Evolutionary conservation across 2,329 filamentous ascomycete genomes (phyloP), one percentile per base, ranked within the genome.

Genomic region (Ploettnerulaceae sp.): DNA sequence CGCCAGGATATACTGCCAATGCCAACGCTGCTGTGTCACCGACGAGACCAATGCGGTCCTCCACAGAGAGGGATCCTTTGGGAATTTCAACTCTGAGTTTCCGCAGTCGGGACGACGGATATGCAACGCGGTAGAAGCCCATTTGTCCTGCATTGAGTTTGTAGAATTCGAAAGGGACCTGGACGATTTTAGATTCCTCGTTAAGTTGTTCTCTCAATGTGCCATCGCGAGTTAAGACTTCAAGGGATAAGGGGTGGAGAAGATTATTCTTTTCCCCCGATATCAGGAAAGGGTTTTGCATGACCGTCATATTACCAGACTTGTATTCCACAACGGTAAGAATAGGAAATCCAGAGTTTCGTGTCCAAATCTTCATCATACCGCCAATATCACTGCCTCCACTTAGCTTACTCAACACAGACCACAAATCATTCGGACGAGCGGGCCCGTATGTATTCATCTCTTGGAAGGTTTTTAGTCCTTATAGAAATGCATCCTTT

Each of bases 301-400:
- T 81, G 57, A 86, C 66, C 48, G 75, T 75, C 58, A 86, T 81
- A 18, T 74, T 75, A 45, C 41, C 33, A 18, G 71, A 74, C 25
- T 73, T 67, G 33, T 69, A 69, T 24, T 74, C 67, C 1, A 76
- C 77, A 25, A 86, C 80, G 24, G 73, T 77, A 37, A 86, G 68
- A 33, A 87, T 79, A 5, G 82, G 82, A 67, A 79, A 84, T 36
- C 83, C 82, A 49, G 84, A 76, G 49, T 83, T 79, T 70, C 83
- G 83, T 18, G 81, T 86, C 82, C 82, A 87, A 54, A 81, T 78
- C 49, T 82, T 77, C 76, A 86, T 86, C 49, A 85, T 74, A 45
- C 75, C 72, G 60, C 79, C 74, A 21, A 86, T 78, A 41, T 84
- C 78, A 63, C 83, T 82, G 43, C n/a, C n/a, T n/a, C 81, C 81